Base-by-base conservation (phyloP, 345 rosid species). In the Gossypium stocksii region DNA sequence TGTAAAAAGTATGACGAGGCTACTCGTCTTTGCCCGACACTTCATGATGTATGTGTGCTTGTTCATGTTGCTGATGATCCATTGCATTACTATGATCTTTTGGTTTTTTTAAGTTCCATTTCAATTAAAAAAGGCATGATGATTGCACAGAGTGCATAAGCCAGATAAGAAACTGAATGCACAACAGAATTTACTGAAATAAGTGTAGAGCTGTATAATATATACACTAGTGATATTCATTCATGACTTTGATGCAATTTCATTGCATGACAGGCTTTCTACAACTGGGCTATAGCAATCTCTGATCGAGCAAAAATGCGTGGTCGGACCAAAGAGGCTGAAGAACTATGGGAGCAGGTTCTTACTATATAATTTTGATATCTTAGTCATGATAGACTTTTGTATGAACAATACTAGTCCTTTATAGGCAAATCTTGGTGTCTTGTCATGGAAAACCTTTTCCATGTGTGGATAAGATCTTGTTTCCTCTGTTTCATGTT, bases 231-330 rank as follows among this genome's bases (percentile, higher is more conserved):
- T 38, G 51, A 25, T 17, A 57, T 71, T 12, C 14, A 72, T 44
- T 58, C 59, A 73, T 72, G 70, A 19, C 53, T 54, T 44, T 74
- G 44, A 15, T 66, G 4, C 71, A 43, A 45, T 66, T 59, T 73
- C 52, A 20, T 75, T 82, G 52, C 73, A 79, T 85, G 78, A 58
- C 80, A 96, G 99, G 99, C 99, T 66, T 96, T 88, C 87, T 96
- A 96, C 82, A 96, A 93, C 72, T 96, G 99, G 98, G 99, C 99
- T 45, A 96, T 96, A 77, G 99, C 99, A 70, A 93, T 96, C 72
- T 96, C 99, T 73, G 99, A 96, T 80, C 85, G 99, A 79, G 99
- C 99, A 66, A 96, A 91, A 88, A 93, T 93, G 95, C 97, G 99
- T 71, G 98, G 99, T 71, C 98, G 97, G 76, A 96, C 99, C 64